Evolutionary conservation across 1,284 basidiomycete genomes (phyloP), one percentile per base, ranked within the genome.

Genomic region (Ceratobasidium sp.): DNA sequence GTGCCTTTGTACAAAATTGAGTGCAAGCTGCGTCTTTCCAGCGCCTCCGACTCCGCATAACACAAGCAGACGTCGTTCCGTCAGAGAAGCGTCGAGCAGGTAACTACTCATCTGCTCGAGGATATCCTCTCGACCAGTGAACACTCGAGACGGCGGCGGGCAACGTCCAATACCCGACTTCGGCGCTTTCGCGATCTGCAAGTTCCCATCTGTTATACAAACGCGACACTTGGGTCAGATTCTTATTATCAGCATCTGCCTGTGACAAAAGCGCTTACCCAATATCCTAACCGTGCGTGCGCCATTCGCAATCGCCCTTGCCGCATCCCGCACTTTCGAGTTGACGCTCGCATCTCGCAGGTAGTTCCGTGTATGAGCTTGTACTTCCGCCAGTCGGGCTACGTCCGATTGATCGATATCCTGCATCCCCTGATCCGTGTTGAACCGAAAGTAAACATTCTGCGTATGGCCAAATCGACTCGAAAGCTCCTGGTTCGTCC

Each of bases 361-460:
- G 48, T 64, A 64, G 1, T 41, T 22, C 44, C 33, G 41, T n/a
- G 67, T 36, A 29, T 60, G 67, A n/a, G 56, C 1, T 4, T n/a
- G 24, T 11, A 56, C 44, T 29, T 36, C 14, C 9, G 17, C 14
- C 22, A 48, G 24, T 29, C 60, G 48, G 17, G 19, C 29, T 29
- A 45, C 48, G 17, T 45, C 67, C 5, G 27, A 33, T n/a, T 27
- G 5, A 5, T 31, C 67, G 41, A 60, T 51, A 51, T 36, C 17
- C n/a, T 60, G 45, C 9, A 51, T 19, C 33, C 67, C 67, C 29
- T 60, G 67, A 24, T 50, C 45, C 6, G 60, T 47, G 29, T 45
- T 72, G 27, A 72, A 41, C 17, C 67, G 29, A 36, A 50, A 72
- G n/a, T 72, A 72, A 11, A 72, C n/a, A 3, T 47, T 47, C 15